Evolutionary conservation across 768 basidiomycete genomes (phyloP).

Genomic region (Mycena rebaudengoi): DNA sequence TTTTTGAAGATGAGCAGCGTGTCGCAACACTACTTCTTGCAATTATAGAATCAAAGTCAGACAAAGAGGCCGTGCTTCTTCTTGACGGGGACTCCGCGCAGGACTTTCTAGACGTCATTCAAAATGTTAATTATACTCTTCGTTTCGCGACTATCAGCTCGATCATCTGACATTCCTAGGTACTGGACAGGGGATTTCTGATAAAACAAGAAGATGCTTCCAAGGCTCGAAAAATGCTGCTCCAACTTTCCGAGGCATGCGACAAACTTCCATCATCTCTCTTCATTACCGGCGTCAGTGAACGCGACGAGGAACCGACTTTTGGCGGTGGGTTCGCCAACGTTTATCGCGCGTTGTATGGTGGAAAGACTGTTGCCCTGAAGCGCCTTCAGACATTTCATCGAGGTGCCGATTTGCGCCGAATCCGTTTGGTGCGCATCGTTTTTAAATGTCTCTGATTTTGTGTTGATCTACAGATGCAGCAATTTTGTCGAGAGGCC

Average conservation of each 20-base stretch:
- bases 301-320: constrained; percentile 12
- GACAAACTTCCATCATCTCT: constrained; percentile 26
- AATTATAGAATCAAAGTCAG: constrained; percentile 1
- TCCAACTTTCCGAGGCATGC: constrained; percentile 22
- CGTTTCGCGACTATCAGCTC: neutral
- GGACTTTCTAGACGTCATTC: constrained; percentile 9
- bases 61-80: neutral
- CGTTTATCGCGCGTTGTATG: constrained; percentile 23
- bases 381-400: constrained; percentile 2
- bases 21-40: constrained; percentile 2
- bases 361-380: neutral
- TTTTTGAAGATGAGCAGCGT: neutral
- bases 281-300: constrained; percentile 19
- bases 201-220: neutral
- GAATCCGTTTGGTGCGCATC: constrained; percentile 6
- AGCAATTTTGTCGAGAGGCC: constrained; percentile 39
- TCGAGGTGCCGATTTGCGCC: neutral
- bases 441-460: too few species aligned
- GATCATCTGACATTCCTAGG: neutral
- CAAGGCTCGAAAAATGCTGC: constrained; percentile 20
- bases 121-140: neutral
- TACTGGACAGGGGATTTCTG: neutral
- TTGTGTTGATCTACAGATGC: neutral
- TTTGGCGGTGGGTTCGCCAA: constrained; percentile 31
- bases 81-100: constrained; percentile 8